These are phyloP conservation scores for Phalaenopsis aphrodite DNA, from an alignment of 106 monocot species.

Conservation along the genomic window DNA sequence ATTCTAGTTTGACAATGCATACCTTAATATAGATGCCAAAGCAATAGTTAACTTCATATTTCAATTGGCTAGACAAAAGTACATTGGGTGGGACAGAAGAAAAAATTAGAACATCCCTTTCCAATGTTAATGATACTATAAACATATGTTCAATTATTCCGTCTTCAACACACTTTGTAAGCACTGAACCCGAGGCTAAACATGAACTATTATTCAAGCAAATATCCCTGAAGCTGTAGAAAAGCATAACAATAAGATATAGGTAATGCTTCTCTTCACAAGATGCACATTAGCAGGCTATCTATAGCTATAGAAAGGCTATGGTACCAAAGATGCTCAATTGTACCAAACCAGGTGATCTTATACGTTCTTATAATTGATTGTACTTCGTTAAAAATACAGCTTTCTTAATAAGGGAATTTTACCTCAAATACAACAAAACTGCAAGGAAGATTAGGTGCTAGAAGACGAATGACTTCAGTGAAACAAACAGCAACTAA, in stretches of 20 bases:
- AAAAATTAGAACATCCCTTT: neutral
- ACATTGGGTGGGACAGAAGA: neutral
- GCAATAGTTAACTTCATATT: too few species aligned
- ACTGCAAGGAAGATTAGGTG: conserved; percentile 75
- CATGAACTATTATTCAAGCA: neutral
- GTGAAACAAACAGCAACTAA: conserved; percentile 66
- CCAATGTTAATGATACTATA: neutral
- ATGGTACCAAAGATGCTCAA: neutral
- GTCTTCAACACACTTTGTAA: neutral
- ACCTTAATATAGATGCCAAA: too few species aligned
- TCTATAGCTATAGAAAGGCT: neutral
- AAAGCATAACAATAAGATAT: neutral
- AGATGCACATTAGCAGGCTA: neutral
- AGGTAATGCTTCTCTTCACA: neutral
- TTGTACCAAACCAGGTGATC: neutral
- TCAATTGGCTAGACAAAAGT: too few species aligned
- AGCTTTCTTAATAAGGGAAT: neutral
- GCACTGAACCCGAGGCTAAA: neutral
- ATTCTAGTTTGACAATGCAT: neutral
- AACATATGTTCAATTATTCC: neutral
- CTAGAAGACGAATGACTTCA: conserved; percentile 77
- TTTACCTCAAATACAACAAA: conserved; percentile 73
- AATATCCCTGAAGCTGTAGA: neutral
- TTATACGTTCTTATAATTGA: neutral
- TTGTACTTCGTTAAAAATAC: neutral